phyloP scores from a whole-genome alignment of 108 stramenopile genomes.

The Licmophora abbreviata region DNA sequence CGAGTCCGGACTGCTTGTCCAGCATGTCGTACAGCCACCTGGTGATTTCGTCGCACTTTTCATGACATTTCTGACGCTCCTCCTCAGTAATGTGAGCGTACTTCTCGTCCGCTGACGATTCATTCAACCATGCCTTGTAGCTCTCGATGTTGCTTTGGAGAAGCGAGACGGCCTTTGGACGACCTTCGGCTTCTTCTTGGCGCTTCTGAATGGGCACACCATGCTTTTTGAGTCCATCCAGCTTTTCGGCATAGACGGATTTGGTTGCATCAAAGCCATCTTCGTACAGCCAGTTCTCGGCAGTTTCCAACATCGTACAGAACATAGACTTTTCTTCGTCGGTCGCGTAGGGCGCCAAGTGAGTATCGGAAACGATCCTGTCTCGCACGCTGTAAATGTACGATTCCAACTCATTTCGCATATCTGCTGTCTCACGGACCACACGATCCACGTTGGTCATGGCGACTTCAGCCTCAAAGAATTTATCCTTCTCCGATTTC shows the following conservation, averaged over 20 bases:
- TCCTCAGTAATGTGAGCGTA: conserved; percentile 89
- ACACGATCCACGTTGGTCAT: conserved; percentile 88
- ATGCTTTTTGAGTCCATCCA: conserved; percentile 75
- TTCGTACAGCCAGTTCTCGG: conserved; percentile 98
- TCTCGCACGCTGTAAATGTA: conserved; percentile 99
- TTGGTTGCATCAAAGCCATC: conserved; percentile 97
- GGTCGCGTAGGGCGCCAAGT: conserved; percentile 70
- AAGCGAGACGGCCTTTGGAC: conserved; percentile 58
- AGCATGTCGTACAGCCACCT: conserved; percentile 91
- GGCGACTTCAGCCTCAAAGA: conserved; percentile 73
- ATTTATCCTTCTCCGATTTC: conserved; percentile 69
- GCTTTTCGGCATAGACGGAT: conserved; percentile 81
- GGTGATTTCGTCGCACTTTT: conserved; percentile 59
- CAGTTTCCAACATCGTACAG: conserved; percentile 47
- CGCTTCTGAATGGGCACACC: conserved; percentile 89
- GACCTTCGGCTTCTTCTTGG: conserved; percentile 56
- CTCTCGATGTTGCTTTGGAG: conserved; percentile 77
- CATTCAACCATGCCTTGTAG: conserved; percentile 80
- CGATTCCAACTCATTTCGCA: conserved; percentile 96
- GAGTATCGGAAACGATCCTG: conserved; percentile 78
- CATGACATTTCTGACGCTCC: conserved; percentile 69
- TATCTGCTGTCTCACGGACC: conserved; percentile 92
- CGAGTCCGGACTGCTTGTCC: conserved; percentile 81
- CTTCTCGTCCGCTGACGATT: conserved; percentile 62
- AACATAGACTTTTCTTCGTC: conserved; percentile 79